These are phyloP conservation scores for Coniosporium tulheliwenetii DNA, from an alignment of 2,329 filamentous ascomycete genomes.

Conservation along the genomic window DNA sequence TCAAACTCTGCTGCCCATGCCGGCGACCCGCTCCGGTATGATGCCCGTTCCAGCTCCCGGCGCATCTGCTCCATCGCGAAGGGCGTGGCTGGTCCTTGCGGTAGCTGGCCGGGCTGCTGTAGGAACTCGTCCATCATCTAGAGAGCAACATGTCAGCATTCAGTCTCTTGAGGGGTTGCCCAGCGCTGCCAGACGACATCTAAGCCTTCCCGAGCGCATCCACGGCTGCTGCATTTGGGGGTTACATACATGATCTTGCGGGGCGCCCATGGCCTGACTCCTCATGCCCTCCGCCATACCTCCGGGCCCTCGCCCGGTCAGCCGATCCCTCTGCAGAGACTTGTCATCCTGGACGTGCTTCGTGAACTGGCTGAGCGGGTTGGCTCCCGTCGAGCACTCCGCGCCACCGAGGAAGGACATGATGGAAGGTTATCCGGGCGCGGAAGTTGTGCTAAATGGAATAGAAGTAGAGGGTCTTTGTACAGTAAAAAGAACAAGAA, in stretches of 20 bases:
- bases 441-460: neutral
- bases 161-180: constrained; percentile 1
- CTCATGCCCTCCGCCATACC: constrained; percentile 64
- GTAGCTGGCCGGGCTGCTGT: constrained; percentile 54
- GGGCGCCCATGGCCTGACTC: constrained; percentile 49
- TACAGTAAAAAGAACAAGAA: neutral
- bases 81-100: constrained; percentile 37
- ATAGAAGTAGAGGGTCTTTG: neutral
- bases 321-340: constrained; percentile 77
- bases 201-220: neutral
- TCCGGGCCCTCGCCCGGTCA: constrained; percentile 59
- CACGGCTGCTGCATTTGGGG: neutral
- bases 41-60: constrained; percentile 41
- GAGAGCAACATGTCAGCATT: constrained; percentile 12
- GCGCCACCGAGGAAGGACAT: constrained; percentile 97
- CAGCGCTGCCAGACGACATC: neutral
- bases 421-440: constrained; percentile 8
- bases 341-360: constrained; percentile 97
- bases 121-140: constrained; percentile 92
- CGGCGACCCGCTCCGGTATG: constrained; percentile 37
- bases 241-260: constrained; percentile 51
- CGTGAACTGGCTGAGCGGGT: constrained; percentile 91
- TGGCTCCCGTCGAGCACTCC: constrained; percentile 91
- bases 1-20: constrained; percentile 52
- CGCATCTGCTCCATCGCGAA: constrained; percentile 55